phyloP scores from a whole-genome alignment of 1,284 basidiomycete genomes.

The Xanthoconium separans region DNA sequence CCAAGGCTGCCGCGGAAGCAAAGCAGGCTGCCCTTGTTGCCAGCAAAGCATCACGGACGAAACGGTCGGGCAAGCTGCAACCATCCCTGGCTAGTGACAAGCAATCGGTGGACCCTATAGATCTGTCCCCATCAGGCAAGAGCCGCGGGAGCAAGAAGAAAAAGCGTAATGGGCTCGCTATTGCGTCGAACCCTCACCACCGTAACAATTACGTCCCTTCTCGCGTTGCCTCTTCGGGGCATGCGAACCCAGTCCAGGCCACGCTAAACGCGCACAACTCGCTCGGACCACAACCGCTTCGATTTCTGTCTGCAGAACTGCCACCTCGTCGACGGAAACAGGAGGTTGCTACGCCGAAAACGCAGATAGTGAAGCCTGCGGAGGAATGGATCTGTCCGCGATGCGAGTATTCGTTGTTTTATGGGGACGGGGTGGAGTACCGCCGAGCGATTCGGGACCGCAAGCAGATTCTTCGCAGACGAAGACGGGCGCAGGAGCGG shows the following conservation, averaged over 20 bases:
- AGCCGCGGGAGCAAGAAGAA: slow-evolving; percentile 74
- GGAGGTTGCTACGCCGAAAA: slow-evolving; percentile 25
- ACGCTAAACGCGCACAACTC: slow-evolving; percentile 44
- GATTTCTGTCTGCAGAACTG: slow-evolving; percentile 67
- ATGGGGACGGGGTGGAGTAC: slow-evolving; percentile 68
- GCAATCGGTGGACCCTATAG: slow-evolving; percentile 37
- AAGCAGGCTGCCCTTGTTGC: slow-evolving; percentile 40
- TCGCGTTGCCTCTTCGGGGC: slow-evolving; percentile 61
- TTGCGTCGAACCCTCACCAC: slow-evolving; percentile 89
- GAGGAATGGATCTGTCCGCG: slow-evolving; percentile 90
- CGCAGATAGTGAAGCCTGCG: slow-evolving; percentile 55
- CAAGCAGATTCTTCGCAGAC: slow-evolving; percentile 74
- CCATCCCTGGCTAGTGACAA: slow-evolving; percentile 30
- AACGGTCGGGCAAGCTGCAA: slow-evolving; percentile 42
- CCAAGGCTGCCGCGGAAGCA: slow-evolving; percentile 41
- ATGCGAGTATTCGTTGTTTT: slow-evolving; percentile 86
- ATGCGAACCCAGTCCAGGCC: slow-evolving; percentile 38
- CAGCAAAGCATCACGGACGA: slow-evolving; percentile 29
- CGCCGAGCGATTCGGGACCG: slow-evolving; percentile 66
- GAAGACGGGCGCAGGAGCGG: slow-evolving; percentile 74
- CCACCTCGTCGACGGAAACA: slow-evolving; percentile 47
- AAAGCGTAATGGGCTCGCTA: slow-evolving; percentile 81
- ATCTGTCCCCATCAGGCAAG: slow-evolving; percentile 36
- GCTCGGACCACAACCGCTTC: slow-evolving; percentile 58
- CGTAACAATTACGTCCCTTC: slow-evolving; percentile 85